A percentile compares a stretch with the other conserved stretches of the same genome.
Evolutionary conservation across 305 asterid species (phyloP).

Genomic region (Caryopteris hybrid): DNA sequence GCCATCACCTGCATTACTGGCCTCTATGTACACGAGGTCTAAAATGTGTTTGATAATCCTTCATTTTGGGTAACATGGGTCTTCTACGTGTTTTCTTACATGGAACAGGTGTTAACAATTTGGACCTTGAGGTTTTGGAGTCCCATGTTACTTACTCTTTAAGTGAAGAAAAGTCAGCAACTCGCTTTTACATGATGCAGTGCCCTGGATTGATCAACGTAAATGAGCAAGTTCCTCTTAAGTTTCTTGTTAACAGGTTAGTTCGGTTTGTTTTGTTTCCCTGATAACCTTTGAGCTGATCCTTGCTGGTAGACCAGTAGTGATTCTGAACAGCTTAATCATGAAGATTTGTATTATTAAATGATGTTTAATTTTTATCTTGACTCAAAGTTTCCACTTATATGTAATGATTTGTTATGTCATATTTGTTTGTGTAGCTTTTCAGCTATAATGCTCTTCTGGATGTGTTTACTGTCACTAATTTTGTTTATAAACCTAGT

Average conservation of each 20-base stretch:
- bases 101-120: conserved; percentile 41
- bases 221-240: conserved; percentile 24
- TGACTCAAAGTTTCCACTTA: background rate
- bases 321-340: background rate
- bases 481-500: background rate
- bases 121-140: conserved; percentile 44
- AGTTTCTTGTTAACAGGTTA: conserved; percentile 30
- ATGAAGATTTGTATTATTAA: background rate
- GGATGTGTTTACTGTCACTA: background rate
- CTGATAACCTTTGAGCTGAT: background rate
- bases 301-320: background rate
- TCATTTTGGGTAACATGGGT: background rate
- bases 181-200: conserved; percentile 50
- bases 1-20: background rate
- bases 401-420: background rate
- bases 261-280: background rate
- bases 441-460: background rate
- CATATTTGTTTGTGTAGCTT: background rate
- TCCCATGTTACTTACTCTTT: conserved; percentile 40
- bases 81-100: background rate
- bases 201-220: conserved; percentile 21
- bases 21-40: background rate
- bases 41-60: background rate
- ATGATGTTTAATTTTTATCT: background rate
- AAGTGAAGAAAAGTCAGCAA: conserved; percentile 41